Evolutionary conservation across 768 basidiomycete genomes (phyloP), one percentile per base, ranked within the genome.

Genomic region (Galerina marginata): DNA sequence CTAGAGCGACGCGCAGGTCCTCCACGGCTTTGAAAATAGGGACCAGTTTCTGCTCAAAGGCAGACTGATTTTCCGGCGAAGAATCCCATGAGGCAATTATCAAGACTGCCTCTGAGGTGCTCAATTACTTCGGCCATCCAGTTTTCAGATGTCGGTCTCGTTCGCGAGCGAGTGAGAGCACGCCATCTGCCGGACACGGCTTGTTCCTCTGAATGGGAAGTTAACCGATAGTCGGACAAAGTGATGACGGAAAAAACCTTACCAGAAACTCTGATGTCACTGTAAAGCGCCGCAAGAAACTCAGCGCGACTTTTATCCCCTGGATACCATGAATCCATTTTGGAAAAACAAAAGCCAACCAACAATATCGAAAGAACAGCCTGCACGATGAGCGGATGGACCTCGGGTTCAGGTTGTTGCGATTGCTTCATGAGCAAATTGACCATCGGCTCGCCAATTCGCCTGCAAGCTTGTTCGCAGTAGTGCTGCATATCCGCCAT

Each of bases 21-120:
- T 70, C 61, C n/a, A 67, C 60, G 29, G 66, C 65, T 58, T 68
- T 71, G 61, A 72, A 71, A 39, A 74, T 69, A 2, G 69, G 67
- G 6, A 16, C 43, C 20, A 74, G 65, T 39, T 71, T 69, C 37
- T 67, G 65, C 23, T 60, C 53, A 50, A 75, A 71, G 6, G 59
- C 49, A 36, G 61, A 51, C 15, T 40, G 26, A 5, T 65, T 42
- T 3, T 69, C 65, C 0, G 54, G 40, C 4, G 48, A 49, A 14
- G 54, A 33, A 7, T 44, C 38, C 69, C 69, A 70, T 4, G 20
- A 42, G 6, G 68, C 59, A 29, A 71, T 29, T n/a, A 23, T 33
- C 16, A 69, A 26, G 16, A 69, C 36, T n/a, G 1, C 45, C 47
- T 6, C 26, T 4, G 0, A 71, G 25, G 5, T 25, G 36, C 20